A percentile compares a stretch with the other conserved stretches of the same genome.
Evolutionary conservation across 345 rosid species (phyloP).

Genomic region (Anacardium occidentale): DNA sequence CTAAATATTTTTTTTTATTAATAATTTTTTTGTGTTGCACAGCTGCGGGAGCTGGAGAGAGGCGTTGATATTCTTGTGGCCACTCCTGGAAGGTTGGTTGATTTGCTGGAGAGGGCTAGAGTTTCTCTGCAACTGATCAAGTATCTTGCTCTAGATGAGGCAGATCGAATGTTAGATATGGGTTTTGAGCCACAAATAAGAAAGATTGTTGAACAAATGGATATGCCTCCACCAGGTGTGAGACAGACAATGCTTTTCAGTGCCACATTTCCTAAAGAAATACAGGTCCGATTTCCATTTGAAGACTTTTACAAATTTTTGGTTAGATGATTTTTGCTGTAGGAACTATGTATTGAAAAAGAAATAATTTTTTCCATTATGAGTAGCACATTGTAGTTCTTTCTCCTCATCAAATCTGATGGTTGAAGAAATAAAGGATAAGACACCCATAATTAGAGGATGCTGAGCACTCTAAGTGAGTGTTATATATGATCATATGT

Average conservation of each 20-base stretch:
- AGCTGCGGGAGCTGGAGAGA: constrained; percentile 92
- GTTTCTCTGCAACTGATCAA: constrained; percentile 91
- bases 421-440: background rate
- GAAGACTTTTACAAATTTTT: background rate
- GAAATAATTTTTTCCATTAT: too few relatives aligned
- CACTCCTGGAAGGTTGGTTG: constrained; percentile 97
- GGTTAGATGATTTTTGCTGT: background rate
- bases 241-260: constrained; percentile 96
- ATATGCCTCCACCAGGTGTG: constrained; percentile 85
- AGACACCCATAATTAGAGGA: background rate
- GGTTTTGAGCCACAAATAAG: constrained; percentile 99
- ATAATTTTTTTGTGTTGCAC: constrained; percentile 19
- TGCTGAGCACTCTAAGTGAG: too few relatives aligned
- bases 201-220: constrained; percentile 93
- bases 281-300: constrained; percentile 58
- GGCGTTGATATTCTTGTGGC: constrained; percentile 99
- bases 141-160: constrained; percentile 92
- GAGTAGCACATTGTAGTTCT: background rate
- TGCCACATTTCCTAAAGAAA: constrained; percentile 96
- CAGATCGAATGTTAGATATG: constrained; percentile 99
- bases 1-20: background rate
- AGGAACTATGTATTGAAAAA: too few relatives aligned
- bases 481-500: background rate
- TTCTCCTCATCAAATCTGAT: background rate
- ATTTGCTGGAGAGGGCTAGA: constrained; percentile 91